Evolutionary conservation across 2,329 filamentous ascomycete genomes (phyloP).

Genomic region (Scleromitrula shiraiana): DNA sequence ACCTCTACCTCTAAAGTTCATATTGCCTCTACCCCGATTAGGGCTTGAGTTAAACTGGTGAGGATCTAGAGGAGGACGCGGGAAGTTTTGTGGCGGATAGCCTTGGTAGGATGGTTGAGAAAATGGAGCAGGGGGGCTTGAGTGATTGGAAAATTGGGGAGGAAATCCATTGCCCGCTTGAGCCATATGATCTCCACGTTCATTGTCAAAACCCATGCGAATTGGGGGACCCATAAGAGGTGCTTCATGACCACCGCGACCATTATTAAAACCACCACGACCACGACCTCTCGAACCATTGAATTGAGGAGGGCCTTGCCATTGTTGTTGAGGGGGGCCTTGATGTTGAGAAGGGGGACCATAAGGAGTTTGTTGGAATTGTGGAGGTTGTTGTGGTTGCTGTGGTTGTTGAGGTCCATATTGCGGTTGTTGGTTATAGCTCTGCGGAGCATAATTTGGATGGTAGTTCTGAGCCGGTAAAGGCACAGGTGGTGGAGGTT

Average conservation of each 20-base stretch:
- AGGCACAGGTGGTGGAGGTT: conserved; percentile 31
- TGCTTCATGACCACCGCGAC: conserved; percentile 36
- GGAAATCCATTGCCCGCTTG: conserved; percentile 38
- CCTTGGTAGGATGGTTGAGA: conserved; percentile 31
- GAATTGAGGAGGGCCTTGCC: conserved; percentile 34
- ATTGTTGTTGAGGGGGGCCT: conserved; percentile 35
- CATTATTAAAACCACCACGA: conserved; percentile 31
- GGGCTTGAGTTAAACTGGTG: conserved; percentile 32
- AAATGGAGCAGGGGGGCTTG: conserved; percentile 25
- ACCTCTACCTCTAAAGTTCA: conserved; percentile 31
- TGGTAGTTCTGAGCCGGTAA: conserved; percentile 49
- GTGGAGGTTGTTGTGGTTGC: conserved; percentile 28
- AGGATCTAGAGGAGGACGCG: conserved; percentile 29
- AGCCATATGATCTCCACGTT: conserved; percentile 35
- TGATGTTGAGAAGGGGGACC: conserved; percentile 32
- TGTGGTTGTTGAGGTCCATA: conserved; percentile 32
- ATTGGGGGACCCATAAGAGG: conserved; percentile 48
- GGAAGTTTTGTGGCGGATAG: conserved; percentile 33
- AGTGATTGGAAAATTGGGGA: conserved; percentile 30
- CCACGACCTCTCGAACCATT: conserved; percentile 25
- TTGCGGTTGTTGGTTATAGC: conserved; percentile 35
- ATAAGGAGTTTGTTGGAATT: conserved; percentile 22
- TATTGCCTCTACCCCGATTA: conserved; percentile 34
- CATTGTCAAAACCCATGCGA: conserved; percentile 45
- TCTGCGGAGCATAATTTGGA: conserved; percentile 50